A percentile compares a stretch with the other conserved stretches of the same genome.
phyloP scores from a whole-genome alignment of 225 moss, liverwort and hornwort genomes.

The Asterella californica region DNA sequence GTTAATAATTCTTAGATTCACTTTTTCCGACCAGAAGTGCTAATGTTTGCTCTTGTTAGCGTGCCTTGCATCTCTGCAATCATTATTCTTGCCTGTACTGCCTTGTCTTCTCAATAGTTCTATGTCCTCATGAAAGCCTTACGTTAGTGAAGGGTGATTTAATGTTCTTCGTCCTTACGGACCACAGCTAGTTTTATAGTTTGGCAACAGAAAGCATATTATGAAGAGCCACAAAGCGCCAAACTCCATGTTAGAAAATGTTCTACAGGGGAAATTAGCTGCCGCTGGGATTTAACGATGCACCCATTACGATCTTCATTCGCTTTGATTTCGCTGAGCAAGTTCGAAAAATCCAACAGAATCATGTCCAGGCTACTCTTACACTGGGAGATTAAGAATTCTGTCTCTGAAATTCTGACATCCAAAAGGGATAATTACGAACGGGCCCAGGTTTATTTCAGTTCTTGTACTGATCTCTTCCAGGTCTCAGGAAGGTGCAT shows the following conservation, averaged over 20 bases:
- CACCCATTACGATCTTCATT: background rate
- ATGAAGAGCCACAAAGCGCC: too few relatives aligned
- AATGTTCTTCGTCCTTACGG: background rate
- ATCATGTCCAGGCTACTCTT: background rate
- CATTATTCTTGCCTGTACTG: background rate
- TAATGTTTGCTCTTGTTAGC: background rate
- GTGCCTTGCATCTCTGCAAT: background rate
- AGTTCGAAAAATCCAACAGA: background rate
- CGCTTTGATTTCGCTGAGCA: too few relatives aligned
- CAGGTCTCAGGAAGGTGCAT: constrained; percentile 89
- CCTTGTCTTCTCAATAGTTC: background rate
- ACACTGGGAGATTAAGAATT: background rate
- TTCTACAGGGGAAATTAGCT: background rate
- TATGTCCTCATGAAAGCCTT: background rate
- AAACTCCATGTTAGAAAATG: background rate
- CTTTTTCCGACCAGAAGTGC: background rate
- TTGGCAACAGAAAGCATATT: background rate
- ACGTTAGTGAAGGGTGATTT: background rate
- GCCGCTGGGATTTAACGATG: background rate
- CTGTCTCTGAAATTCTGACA: background rate
- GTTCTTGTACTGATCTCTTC: constrained; percentile 10
- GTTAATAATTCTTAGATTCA: background rate
- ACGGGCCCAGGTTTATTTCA: background rate
- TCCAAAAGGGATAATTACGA: background rate
- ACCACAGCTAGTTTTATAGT: background rate